Percentiles rank a stretch among this genome's conserved stretches.
These are phyloP conservation scores for Tetragonia tetragonoides DNA, from an alignment of 148 eudicot species.

Conservation along the genomic window DNA sequence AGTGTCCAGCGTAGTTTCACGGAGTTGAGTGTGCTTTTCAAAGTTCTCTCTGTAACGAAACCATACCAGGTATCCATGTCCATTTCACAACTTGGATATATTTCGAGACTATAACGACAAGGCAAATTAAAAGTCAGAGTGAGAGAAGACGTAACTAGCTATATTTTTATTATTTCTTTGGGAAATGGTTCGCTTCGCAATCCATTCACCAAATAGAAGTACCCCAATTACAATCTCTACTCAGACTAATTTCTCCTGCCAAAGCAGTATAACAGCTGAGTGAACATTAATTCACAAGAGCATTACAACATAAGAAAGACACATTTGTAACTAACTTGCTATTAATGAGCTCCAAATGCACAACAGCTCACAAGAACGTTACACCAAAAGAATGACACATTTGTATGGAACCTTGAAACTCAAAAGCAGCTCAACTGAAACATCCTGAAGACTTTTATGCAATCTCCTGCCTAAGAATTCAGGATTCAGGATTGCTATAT, in stretches of 20 bases:
- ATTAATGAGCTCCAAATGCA: not conserved
- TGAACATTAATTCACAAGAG: too few species aligned
- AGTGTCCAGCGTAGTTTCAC: not conserved
- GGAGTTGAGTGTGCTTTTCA: not conserved
- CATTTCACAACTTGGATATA: not conserved
- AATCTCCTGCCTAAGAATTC: not conserved
- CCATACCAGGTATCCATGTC: not conserved
- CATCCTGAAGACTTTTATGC: not conserved
- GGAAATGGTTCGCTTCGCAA: too few species aligned
- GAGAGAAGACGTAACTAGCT: too few species aligned
- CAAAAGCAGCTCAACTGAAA: not conserved
- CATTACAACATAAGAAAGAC: too few species aligned
- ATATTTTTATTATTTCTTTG: too few species aligned
- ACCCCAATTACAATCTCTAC: too few species aligned
- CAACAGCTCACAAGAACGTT: not conserved
- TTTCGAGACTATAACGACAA: not conserved
- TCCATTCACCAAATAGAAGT: too few species aligned
- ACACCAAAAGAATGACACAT: not conserved
- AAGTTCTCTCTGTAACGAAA: too few species aligned
- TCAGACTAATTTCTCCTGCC: too few species aligned
- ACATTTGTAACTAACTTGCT: not conserved
- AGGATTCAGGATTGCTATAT: not conserved
- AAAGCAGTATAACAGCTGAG: too few species aligned
- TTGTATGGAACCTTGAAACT: not conserved
- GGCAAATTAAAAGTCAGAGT: not conserved